A percentile compares a stretch with the other conserved stretches of the same genome.
Conservation (phyloP, 2,329 filamentous ascomycete genomes). For the Byssochlamys sp. region DNA sequence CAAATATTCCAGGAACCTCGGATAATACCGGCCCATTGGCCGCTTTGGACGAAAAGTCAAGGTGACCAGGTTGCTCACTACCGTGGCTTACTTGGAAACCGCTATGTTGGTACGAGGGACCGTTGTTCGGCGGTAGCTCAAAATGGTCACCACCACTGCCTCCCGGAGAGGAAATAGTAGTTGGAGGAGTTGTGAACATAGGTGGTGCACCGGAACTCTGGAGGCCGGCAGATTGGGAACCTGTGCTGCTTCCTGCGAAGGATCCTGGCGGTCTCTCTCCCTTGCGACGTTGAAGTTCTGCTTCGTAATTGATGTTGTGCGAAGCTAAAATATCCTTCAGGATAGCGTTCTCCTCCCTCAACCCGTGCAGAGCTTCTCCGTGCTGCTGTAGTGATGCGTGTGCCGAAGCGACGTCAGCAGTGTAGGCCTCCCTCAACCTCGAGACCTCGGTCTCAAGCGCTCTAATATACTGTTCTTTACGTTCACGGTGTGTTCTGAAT, state of each 20-base stretch:
- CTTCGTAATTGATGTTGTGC: slow-evolving; percentile 51
- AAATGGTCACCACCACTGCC: slow-evolving; percentile 17
- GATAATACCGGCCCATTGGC: not conserved
- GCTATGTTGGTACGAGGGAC: slow-evolving; percentile 15
- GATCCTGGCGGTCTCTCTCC: slow-evolving; percentile 24
- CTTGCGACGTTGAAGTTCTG: slow-evolving; percentile 33
- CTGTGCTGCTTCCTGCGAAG: slow-evolving; percentile 30
- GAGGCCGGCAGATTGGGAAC: slow-evolving; percentile 20
- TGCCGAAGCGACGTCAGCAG: slow-evolving; percentile 58
- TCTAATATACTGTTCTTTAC: slow-evolving; percentile 94
- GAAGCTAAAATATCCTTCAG: slow-evolving; percentile 54
- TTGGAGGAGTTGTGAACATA: slow-evolving; percentile 22
- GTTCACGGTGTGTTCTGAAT: slow-evolving; percentile 80
- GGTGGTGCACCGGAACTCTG: slow-evolving; percentile 10
- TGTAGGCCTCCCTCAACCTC: slow-evolving; percentile 63
- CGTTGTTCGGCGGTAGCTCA: slow-evolving; percentile 19
- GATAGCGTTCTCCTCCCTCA: slow-evolving; percentile 69
- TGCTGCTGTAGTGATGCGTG: slow-evolving; percentile 47
- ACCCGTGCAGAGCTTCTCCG: slow-evolving; percentile 62
- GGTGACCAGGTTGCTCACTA: slow-evolving; percentile 1
- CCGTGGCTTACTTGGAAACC: slow-evolving; percentile 11
- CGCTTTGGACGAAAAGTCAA: slow-evolving; percentile 2
- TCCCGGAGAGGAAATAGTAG: slow-evolving; percentile 23
- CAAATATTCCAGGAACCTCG: slow-evolving; percentile 30
- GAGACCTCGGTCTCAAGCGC: slow-evolving; percentile 84